Percentiles rank a stretch among this genome's conserved stretches.
These are phyloP conservation scores for Oehlia diaphana DNA, from an alignment of 192 early-diverging fungal genomes.

Conservation along the genomic window DNA sequence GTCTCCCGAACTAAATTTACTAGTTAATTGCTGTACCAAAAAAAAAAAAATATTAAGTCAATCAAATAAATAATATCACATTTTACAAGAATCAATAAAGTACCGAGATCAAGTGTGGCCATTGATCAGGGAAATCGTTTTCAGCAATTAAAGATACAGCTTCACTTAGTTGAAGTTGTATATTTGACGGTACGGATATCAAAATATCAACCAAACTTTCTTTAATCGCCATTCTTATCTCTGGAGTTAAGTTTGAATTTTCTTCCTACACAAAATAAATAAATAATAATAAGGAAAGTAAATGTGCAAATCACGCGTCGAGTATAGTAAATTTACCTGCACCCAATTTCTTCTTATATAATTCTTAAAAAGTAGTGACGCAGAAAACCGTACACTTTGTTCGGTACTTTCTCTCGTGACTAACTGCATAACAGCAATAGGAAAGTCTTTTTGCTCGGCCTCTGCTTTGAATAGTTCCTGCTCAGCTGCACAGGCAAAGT, in stretches of 20 bases:
- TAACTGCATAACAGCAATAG: conserved; percentile 73
- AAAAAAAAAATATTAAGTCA: conserved; percentile 17
- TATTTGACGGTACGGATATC: conserved; percentile 71
- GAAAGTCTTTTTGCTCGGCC: conserved; percentile 59
- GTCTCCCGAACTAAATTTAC: conserved; percentile 73
- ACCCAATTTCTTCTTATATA: conserved; percentile 89
- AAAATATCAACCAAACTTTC: conserved; percentile 81
- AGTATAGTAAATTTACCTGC: neutral
- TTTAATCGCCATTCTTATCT: conserved; percentile 84
- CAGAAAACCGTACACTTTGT: conserved; percentile 70
- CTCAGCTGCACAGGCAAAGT: conserved; percentile 51
- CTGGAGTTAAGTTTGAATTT: conserved; percentile 48
- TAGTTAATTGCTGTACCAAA: conserved; percentile 61
- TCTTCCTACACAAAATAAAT: conserved; percentile 54
- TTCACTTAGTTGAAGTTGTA: conserved; percentile 91
- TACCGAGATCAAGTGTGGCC: conserved; percentile 78
- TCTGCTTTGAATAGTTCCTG: conserved; percentile 55
- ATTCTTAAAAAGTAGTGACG: conserved; percentile 95
- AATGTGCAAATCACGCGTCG: neutral
- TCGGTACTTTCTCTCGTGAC: conserved; percentile 62
- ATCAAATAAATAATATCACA: neutral
- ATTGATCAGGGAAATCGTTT: conserved; percentile 89
- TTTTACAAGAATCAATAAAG: conserved; percentile 11
- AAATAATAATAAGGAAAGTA: neutral
- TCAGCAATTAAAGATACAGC: conserved; percentile 92